phyloP scores from a whole-genome alignment of 176 grass and related monocot species.

The Juncus inflexus region DNA sequence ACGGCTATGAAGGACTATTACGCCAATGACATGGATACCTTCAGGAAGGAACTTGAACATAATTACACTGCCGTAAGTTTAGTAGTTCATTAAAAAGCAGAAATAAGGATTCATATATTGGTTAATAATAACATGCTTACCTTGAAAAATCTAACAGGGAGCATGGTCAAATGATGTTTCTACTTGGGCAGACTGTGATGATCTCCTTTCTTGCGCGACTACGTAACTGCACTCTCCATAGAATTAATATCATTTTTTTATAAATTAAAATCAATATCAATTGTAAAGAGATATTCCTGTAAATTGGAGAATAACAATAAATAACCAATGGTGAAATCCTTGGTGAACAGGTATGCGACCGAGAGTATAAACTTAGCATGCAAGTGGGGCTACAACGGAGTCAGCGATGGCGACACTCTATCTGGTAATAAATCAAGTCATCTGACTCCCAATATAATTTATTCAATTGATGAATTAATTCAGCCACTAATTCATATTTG shows the following conservation, averaged over 20 bases:
- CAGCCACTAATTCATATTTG: not conserved
- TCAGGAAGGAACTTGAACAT: conserved; percentile 52
- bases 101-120: not conserved
- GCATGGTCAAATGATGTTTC: conserved; percentile 52
- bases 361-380: conserved; percentile 84
- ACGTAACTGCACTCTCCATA: conserved; percentile 36
- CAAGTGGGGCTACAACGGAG: conserved; percentile 59
- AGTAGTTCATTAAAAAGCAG: conserved; percentile 2
- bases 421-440: conserved; percentile 35
- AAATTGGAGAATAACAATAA: not conserved
- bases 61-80: conserved; percentile 59
- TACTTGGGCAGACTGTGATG: conserved; percentile 57
- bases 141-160: conserved; percentile 24
- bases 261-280: not conserved
- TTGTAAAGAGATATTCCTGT: not conserved
- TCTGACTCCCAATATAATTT: not conserved
- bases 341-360: conserved; percentile 50
- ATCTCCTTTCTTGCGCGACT: conserved; percentile 60
- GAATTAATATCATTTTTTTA: not conserved
- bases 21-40: conserved; percentile 47
- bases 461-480: not conserved
- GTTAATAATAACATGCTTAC: not conserved
- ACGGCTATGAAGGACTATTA: conserved; percentile 56
- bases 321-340: not conserved
- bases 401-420: conserved; percentile 42